Conservation (phyloP, 1,284 basidiomycete genomes). For the Anthracocystis walkeri region DNA sequence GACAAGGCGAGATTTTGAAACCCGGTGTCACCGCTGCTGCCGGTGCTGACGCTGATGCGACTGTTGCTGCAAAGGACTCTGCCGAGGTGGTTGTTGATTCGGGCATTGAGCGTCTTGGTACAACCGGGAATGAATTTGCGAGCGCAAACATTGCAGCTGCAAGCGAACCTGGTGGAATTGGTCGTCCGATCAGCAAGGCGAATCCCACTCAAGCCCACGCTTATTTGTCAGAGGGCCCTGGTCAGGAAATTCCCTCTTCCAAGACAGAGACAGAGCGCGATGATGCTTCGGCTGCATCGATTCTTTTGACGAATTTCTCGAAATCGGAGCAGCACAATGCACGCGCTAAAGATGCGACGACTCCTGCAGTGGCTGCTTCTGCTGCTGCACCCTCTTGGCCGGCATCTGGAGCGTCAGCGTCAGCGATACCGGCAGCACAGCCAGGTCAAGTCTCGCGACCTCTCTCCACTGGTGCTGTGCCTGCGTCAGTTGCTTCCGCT, state of each 20-base stretch:
- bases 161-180: constrained; percentile 6
- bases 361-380: constrained; percentile 5
- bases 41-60: too few relatives aligned
- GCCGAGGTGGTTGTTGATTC: constrained; percentile 5
- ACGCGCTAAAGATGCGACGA: not conserved
- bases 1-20: not conserved
- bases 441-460: constrained; percentile 7
- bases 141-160: not conserved
- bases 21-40: not conserved
- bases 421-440: constrained; percentile 16
- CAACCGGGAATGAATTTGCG: not conserved
- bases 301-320: constrained; percentile 7
- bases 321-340: not conserved
- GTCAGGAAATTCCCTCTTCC: too few relatives aligned
- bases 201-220: constrained; percentile 3
- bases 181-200: constrained; percentile 40
- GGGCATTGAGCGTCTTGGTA: not conserved
- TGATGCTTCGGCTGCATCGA: constrained; percentile 8
- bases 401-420: constrained; percentile 20
- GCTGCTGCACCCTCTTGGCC: not conserved
- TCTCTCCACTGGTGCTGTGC: not conserved
- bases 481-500: constrained; percentile 9
- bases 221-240: constrained; percentile 8
- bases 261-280: constrained; percentile 1
- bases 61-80: not conserved